phyloP scores from a whole-genome alignment of 768 basidiomycete genomes.

The Russula compacta region DNA sequence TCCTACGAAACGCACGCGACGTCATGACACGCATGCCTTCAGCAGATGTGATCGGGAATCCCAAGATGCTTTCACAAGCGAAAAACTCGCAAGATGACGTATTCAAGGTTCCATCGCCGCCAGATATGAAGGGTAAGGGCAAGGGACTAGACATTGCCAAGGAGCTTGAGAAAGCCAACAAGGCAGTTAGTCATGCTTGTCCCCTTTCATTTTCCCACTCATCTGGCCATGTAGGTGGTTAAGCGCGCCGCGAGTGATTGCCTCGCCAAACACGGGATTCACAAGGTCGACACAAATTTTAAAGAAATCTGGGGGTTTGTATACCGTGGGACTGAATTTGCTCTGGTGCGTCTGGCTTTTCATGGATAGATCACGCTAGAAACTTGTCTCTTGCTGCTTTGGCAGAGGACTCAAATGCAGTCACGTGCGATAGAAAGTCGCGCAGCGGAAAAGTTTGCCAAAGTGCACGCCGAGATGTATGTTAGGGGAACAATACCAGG shows the following conservation, averaged over 20 bases:
- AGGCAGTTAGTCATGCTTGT: slow-evolving; percentile 36
- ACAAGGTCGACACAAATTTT: slow-evolving; percentile 20
- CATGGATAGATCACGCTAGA: neutral
- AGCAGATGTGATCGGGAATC: slow-evolving; percentile 14
- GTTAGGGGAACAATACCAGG: slow-evolving; percentile 9
- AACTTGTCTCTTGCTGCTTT: too few relatives aligned
- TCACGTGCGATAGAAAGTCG: slow-evolving; percentile 17
- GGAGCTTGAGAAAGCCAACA: slow-evolving; percentile 50
- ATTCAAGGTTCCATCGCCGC: slow-evolving; percentile 16
- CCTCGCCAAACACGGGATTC: slow-evolving; percentile 14
- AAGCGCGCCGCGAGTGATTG: slow-evolving; percentile 32
- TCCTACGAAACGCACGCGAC: slow-evolving; percentile 29
- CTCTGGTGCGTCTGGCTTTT: slow-evolving; percentile 16
- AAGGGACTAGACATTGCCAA: slow-evolving; percentile 29
- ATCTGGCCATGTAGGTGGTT: slow-evolving; percentile 26
- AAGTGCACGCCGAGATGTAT: slow-evolving; percentile 19
- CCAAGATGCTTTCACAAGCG: slow-evolving; percentile 11
- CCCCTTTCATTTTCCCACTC: neutral
- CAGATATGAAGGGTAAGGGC: slow-evolving; percentile 27
- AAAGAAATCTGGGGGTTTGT: slow-evolving; percentile 21
- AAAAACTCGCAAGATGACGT: slow-evolving; percentile 18
- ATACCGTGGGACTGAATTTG: slow-evolving; percentile 22
- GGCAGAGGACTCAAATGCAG: slow-evolving; percentile 18
- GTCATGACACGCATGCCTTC: slow-evolving; percentile 33
- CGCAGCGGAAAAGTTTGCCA: slow-evolving; percentile 13